Base-by-base conservation (phyloP, 108 stramenopile species). In the Cyclostephanos tholiformis region DNA sequence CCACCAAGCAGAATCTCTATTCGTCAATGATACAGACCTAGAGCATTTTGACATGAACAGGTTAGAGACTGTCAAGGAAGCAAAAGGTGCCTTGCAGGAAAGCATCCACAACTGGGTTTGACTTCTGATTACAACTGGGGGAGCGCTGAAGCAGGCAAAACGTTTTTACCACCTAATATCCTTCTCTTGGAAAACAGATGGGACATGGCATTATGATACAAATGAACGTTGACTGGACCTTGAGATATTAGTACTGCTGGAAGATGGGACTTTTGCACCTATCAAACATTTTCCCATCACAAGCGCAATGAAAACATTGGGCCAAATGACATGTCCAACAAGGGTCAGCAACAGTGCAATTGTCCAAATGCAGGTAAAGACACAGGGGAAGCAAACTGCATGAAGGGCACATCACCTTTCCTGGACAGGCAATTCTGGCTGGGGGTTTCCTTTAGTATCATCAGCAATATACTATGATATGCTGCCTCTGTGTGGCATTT, bases 401-500 rank as follows among this genome's bases (percentile, higher is more conserved):
- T 26, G 3, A 25, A 26, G 23, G 25, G 4, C 2, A 23, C 3
- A 2, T 57, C 2, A 7, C 6, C 6, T 57, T 22, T 8, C 19
- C 3, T 2, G 4, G n/a, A n/a, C n/a, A n/a, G n/a, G n/a, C n/a
- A n/a, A n/a, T n/a, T n/a, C n/a, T n/a, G n/a, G n/a, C n/a, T 57
- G n/a, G n/a, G n/a, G n/a, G n/a, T n/a, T n/a, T n/a, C n/a, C n/a
- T n/a, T n/a, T 57, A 23, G 56, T 1, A 22, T 23, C 4, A 25
- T 10, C 26, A 26, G 12, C 26, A 26, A 44, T 12, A 2, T 44
- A 71, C 46, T 61, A 25, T 1, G 14, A 62, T 23, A 19, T 71
- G 2, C 9, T 71, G 0, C 59, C 69, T 5, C 16, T 71, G 10
- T 39, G 69, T 4, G 69, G 58, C 22, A 20, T 71, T 26, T 38